Evolutionary conservation across 2,329 filamentous ascomycete genomes (phyloP).

Genomic region (Diaporthe ampelina): DNA sequence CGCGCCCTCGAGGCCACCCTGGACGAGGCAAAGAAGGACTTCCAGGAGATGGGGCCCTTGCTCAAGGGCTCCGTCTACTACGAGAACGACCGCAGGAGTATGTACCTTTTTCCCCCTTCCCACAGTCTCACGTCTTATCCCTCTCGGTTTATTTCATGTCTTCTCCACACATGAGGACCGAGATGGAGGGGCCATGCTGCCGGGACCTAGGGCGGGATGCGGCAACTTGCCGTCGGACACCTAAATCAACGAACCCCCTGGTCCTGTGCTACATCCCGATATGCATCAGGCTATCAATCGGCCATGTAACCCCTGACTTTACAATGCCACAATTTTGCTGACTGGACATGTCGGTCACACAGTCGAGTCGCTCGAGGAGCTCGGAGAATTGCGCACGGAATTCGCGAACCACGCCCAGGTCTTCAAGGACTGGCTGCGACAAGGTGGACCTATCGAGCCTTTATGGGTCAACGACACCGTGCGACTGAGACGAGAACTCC

Average conservation of each 20-base stretch:
- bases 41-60: constrained; percentile 68
- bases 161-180: neutral
- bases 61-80: constrained; percentile 71
- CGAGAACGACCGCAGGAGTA: constrained; percentile 68
- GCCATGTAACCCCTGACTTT: constrained; percentile 6
- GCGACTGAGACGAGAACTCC: constrained; percentile 63
- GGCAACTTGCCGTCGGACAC: constrained; percentile 1
- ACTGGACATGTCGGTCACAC: constrained; percentile 25
- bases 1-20: constrained; percentile 68
- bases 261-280: constrained; percentile 33
- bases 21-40: constrained; percentile 72
- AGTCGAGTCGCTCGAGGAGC: constrained; percentile 68
- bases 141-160: neutral
- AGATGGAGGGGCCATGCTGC: neutral
- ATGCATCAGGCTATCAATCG: constrained; percentile 1
- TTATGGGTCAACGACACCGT: constrained; percentile 69
- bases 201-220: neutral
- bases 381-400: constrained; percentile 59
- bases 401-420: constrained; percentile 63
- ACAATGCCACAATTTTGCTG: constrained; percentile 1
- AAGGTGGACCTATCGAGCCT: constrained; percentile 68
- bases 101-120: constrained; percentile 45
- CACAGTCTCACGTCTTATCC: no score
- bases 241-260: neutral
- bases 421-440: constrained; percentile 68